Base-by-base conservation (phyloP, 345 rosid species). In the Acer yangbiense region DNA sequence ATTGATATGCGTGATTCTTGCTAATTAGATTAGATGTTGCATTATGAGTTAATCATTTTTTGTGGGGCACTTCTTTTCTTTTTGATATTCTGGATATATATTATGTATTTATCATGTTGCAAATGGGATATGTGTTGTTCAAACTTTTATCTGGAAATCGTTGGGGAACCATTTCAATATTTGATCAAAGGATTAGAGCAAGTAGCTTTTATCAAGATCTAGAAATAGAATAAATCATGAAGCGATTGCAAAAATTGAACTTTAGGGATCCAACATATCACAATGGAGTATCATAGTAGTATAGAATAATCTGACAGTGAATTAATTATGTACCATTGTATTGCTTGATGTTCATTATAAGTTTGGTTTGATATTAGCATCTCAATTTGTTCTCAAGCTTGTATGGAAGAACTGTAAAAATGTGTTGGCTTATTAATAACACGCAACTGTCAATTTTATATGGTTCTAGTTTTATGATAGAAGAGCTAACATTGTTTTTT, bases 401-500 rank as follows among this genome's bases (percentile, higher is more conserved):
- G 41, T 23, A 1, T 17, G 62, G 61, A 13, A 52, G 20, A 18
- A 25, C 17, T 71, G 58, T 17, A 16, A 14, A 29, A 35, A 32
- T 21, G 10, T 72, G 17, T 7, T 18, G 2, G 50, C 29, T 29
- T 35, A 3, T 27, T 69, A 64, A 29, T 4, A 27, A 48, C 16
- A 46, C 48, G 10, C 12, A 2, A 50, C 8, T 68, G 27, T 25
- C 8, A 20, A 29, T 32, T n/a, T 65, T 50, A 20, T 35, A 14
- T n/a, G 17, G 76, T 27, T 46, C 23, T 16, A n/a, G 14, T 72
- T 23, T 9, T 18, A 27, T 89, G 82, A 81, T 78, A 71, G 88
- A 87, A 74, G 88, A 93, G 73, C 92, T 94, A 87, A 96, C 95
- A 94, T 87, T 94, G 91, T 85, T 85, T 88, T 85, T 91, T 90